Evolutionary conservation across 2,329 filamentous ascomycete genomes (phyloP).

Genomic region (Pseudocercospora fijiensis): DNA sequence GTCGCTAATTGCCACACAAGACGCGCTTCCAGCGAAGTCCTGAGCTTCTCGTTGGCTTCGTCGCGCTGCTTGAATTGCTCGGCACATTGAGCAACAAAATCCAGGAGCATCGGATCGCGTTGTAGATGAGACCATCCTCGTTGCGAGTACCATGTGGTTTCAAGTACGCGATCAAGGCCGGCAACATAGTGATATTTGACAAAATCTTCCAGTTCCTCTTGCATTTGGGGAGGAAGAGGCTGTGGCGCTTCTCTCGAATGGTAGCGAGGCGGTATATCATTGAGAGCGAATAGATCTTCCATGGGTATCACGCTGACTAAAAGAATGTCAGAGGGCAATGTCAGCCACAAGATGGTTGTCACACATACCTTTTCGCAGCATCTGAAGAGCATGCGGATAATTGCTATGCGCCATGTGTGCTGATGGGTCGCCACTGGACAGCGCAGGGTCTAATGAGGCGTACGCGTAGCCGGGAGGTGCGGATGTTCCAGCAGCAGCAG

Average conservation of each 20-base stretch:
- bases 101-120: slow-evolving; percentile 59
- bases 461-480: slow-evolving; percentile 47
- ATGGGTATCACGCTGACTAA: slow-evolving; percentile 57
- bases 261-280: slow-evolving; percentile 29
- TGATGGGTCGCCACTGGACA: slow-evolving; percentile 47
- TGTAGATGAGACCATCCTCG: slow-evolving; percentile 56
- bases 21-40: slow-evolving; percentile 57
- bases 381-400: slow-evolving; percentile 29
- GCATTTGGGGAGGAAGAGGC: slow-evolving; percentile 45
- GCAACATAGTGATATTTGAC: slow-evolving; percentile 75
- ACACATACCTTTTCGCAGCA: slow-evolving; percentile 34
- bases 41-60: slow-evolving; percentile 21
- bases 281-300: slow-evolving; percentile 51
- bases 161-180: slow-evolving; percentile 72
- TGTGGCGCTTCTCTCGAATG: slow-evolving; percentile 35
- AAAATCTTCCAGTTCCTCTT: slow-evolving; percentile 69
- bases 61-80: slow-evolving; percentile 39
- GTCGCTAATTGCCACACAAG: slow-evolving; percentile 61
- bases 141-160: slow-evolving; percentile 76
- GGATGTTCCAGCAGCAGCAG: neutral
- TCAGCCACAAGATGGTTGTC: neutral
- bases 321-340: slow-evolving; percentile 9
- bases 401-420: slow-evolving; percentile 28
- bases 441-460: slow-evolving; percentile 62
- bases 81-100: slow-evolving; percentile 67